Evolutionary conservation across 1,284 basidiomycete species (phyloP), one percentile per base, ranked within the genome.

Genomic region (Termitomyces sp.): DNA sequence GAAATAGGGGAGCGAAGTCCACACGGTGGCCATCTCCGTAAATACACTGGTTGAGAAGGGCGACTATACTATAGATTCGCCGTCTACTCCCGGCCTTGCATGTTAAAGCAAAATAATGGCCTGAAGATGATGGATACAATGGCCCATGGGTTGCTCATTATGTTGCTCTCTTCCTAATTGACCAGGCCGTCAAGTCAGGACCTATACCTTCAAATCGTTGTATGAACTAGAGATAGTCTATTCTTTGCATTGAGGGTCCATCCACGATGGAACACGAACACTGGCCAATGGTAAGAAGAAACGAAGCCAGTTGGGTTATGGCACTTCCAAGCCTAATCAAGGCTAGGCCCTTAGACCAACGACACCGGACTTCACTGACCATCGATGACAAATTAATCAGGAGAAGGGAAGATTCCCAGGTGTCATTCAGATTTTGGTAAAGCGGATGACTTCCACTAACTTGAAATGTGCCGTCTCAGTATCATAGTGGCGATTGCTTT

Each of bases 41-140:
- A 62, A 65, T 38, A 68, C 68, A 1, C 47, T 68, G 21, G 53
- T 65, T 15, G 63, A 68, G 48, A 64, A 62, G 3, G 63, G 63
- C 10, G 21, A 28, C 26, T 26, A 38, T 26, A 13, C 24, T 24
- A 2, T 8, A 5, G 26, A 39, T 6, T 49, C 47, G n/a, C 47
- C 36, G 2, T 39, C 47, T 9, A 49, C 24, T 38, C 24, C 26
- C 13, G 47, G 36, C 17, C 12, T 49, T 9, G 47, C 47, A 2
- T 38, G 39, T 39, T 49, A 8, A 39, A 12, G 15, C 3, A 6
- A 7, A 17, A n/a, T 3, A 7, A 24, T 5, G 1, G 2, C 5
- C 21, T 10, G 15, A 36, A 26, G 9, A 26, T 36, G 21, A 38
- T 2, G 6, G 1, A 36, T 15, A 6, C n/a, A 17, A n/a, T n/a